A percentile compares a stretch with the other conserved stretches of the same genome.
These are phyloP conservation scores for Curvularia verruculosa DNA, from an alignment of 2,329 filamentous ascomycete genomes.

Conservation along the genomic window DNA sequence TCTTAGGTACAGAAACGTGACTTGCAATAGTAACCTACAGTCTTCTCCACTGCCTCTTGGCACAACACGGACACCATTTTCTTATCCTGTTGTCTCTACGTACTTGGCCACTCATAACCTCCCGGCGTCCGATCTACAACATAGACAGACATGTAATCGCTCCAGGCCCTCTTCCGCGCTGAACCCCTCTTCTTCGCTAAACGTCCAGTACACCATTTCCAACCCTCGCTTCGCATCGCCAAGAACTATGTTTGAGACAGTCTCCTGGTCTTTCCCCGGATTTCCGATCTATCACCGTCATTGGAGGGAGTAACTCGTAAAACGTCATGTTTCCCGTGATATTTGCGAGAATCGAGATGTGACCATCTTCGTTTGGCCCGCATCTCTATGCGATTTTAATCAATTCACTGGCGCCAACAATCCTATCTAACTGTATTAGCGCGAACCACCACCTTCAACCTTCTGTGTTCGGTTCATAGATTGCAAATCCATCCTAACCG, in stretches of 20 bases:
- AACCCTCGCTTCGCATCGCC: not conserved
- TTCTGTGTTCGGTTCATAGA: not conserved
- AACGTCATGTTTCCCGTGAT: slow-evolving; percentile 1
- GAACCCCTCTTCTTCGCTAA: slow-evolving; percentile 2
- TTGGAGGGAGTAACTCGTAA: slow-evolving; percentile 12
- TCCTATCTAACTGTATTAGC: not conserved
- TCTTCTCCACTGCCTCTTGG: not conserved
- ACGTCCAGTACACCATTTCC: not conserved
- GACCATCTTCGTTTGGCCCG: not conserved
- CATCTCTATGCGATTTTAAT: not conserved
- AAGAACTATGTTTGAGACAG: not conserved
- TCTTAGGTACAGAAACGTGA: too few relatives aligned
- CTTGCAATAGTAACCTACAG: not conserved
- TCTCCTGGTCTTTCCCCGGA: not conserved
- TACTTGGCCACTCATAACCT: not conserved
- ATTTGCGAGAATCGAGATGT: slow-evolving; percentile 2
- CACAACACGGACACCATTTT: not conserved
- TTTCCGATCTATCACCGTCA: slow-evolving; percentile 7
- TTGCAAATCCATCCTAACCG: not conserved
- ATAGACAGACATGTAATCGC: not conserved
- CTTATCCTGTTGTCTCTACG: not conserved
- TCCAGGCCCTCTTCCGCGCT: not conserved
- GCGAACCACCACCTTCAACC: not conserved
- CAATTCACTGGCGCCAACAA: not conserved
- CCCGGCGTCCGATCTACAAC: not conserved